Evolutionary conservation across 352 stramenopile species (phyloP).

Genomic region (Globisporangium orthogonon): DNA sequence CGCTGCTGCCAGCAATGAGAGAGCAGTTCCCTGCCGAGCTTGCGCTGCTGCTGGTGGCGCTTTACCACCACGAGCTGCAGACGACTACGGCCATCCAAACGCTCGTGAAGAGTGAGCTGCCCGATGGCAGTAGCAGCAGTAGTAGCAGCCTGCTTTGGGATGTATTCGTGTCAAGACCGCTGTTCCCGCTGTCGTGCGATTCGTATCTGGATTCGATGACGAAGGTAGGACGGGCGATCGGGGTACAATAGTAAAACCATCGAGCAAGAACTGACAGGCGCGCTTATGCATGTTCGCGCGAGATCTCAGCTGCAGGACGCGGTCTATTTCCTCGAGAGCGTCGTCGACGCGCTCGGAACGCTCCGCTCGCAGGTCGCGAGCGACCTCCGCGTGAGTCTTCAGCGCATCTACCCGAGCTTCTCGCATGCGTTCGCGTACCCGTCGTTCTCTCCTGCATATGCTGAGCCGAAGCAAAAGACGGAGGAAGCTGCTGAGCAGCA

Average conservation of each 20-base stretch:
- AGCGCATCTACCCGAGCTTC: slow-evolving; percentile 27
- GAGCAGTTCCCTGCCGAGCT: slow-evolving; percentile 25
- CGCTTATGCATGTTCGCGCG: background rate
- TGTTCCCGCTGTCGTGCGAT: slow-evolving; percentile 24
- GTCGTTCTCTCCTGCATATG: slow-evolving; percentile 6
- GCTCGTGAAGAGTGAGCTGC: background rate
- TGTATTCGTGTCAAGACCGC: slow-evolving; percentile 15
- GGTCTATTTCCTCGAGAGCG: slow-evolving; percentile 28
- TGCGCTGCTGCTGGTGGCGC: slow-evolving; percentile 28
- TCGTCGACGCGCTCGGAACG: slow-evolving; percentile 18
- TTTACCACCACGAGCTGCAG: slow-evolving; percentile 29
- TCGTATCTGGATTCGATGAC: slow-evolving; percentile 31
- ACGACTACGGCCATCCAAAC: background rate
- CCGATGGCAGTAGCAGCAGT: slow-evolving; percentile 1
- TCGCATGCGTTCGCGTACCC: slow-evolving; percentile 27
- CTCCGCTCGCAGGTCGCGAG: slow-evolving; percentile 16
- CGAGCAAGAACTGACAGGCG: background rate
- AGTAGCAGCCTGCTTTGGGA: slow-evolving; percentile 19
- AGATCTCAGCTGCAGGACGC: slow-evolving; percentile 24
- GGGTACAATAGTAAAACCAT: background rate
- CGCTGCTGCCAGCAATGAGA: slow-evolving; percentile 21
- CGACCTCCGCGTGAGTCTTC: slow-evolving; percentile 22
- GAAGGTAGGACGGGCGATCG: slow-evolving; percentile 18
- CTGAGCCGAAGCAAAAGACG: background rate
- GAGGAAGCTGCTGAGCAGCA: too few species aligned